A percentile compares a stretch with the other conserved stretches of the same genome.
phyloP scores from a whole-genome alignment of 2,329 filamentous ascomycete species.

The Tolypocladium tropicale region DNA sequence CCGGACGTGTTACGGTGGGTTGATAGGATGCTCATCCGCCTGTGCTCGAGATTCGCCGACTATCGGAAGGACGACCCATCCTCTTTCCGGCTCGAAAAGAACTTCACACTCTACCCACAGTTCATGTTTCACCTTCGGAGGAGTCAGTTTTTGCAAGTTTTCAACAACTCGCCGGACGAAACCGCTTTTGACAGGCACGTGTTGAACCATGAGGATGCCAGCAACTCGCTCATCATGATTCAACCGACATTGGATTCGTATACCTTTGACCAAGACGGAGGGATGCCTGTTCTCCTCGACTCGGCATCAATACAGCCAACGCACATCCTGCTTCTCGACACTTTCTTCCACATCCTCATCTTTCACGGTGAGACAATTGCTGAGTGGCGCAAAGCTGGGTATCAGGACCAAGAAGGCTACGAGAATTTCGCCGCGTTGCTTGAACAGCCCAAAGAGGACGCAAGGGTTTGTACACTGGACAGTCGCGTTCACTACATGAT shows the following conservation, averaged over 20 bases:
- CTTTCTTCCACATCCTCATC: conserved; percentile 98
- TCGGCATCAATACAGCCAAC: conserved; percentile 93
- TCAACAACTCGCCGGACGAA: conserved; percentile 98
- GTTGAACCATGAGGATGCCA: conserved; percentile 91
- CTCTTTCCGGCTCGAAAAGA: conserved; percentile 94
- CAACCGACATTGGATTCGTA: conserved; percentile 96
- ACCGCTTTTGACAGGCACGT: conserved; percentile 98
- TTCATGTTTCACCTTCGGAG: conserved; percentile 99
- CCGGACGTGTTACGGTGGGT: conserved; percentile 98
- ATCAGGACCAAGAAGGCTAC: conserved; percentile 96
- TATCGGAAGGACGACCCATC: conserved; percentile 97
- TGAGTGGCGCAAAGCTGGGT: conserved; percentile 95
- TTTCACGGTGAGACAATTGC: conserved; percentile 98
- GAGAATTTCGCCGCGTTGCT: conserved; percentile 87
- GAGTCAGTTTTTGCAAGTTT: conserved; percentile 96
- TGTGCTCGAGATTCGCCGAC: conserved; percentile 94
- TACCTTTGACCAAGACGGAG: conserved; percentile 89
- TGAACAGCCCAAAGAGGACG: conserved; percentile 93
- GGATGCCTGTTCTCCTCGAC: conserved; percentile 87
- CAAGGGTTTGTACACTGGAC: conserved; percentile 52
- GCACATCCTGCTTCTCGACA: conserved; percentile 88
- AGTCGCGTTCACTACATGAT: neutral
- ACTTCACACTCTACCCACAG: conserved; percentile 96
- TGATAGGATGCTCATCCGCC: conserved; percentile 91
- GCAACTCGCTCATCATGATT: conserved; percentile 97